Percentiles rank a stretch among this genome's conserved stretches.
Conservation (phyloP, 805 yeast species). For the Zygoascus bituminiphila region DNA sequence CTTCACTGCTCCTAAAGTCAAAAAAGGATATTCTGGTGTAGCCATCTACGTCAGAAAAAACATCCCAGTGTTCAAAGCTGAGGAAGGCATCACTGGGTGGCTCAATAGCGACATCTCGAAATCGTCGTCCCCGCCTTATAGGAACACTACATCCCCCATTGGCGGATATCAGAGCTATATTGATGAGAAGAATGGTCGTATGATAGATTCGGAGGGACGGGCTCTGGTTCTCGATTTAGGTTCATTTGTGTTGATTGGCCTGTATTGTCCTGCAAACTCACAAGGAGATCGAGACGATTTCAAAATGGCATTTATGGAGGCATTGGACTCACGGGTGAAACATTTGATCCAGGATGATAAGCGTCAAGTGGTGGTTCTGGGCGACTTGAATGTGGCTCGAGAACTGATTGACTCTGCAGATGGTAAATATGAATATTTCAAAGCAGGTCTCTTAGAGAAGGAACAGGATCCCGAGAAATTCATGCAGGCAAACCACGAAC, state of each 20-base stretch:
- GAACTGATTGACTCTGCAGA: conserved; percentile 83
- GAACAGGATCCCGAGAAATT: conserved; percentile 23
- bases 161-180: conserved; percentile 60
- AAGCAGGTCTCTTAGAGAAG: conserved; percentile 16
- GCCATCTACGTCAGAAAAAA: conserved; percentile 59
- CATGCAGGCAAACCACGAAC: conserved; percentile 29
- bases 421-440: conserved; percentile 39
- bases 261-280: conserved; percentile 92
- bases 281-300: conserved; percentile 44
- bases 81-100: conserved; percentile 85
- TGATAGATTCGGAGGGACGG: conserved; percentile 79
- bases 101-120: conserved; percentile 22
- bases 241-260: conserved; percentile 37
- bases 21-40: conserved; percentile 89
- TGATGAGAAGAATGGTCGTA: conserved; percentile 33
- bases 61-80: conserved; percentile 60
- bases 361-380: conserved; percentile 70
- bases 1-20: conserved; percentile 55
- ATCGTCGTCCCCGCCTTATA: conserved; percentile 14
- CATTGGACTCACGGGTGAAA: conserved; percentile 54
- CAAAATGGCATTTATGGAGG: conserved; percentile 48
- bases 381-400: conserved; percentile 78
- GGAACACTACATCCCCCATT: conserved; percentile 33
- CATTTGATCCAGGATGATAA: conserved; percentile 44
- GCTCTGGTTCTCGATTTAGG: conserved; percentile 64